Base-by-base conservation (phyloP, 164 flowering plant genomes). In the Vitis rupestris region DNA sequence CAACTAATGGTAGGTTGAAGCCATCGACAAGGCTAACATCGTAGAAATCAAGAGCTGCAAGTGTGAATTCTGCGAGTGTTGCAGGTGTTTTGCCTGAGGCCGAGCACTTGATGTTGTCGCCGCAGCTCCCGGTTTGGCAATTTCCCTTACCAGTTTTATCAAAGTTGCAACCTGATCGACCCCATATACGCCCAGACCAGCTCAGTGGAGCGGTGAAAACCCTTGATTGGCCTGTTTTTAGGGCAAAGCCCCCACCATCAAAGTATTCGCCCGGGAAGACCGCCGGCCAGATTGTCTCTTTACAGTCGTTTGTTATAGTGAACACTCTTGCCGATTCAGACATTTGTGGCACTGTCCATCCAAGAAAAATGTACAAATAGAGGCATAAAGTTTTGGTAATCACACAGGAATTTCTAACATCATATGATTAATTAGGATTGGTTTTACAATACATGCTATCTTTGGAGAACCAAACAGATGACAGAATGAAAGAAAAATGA, bases 21-120 rank as follows among this genome's bases (percentile, higher is more conserved):
- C 98, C 98, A 60, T 93, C 98, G 1, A 90, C 99, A 1, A 93
- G 90, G 84, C 99, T 96, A 15, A 93, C 99, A 66, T 96, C 98
- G 74, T 96, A 93, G 68, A 77, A 93, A 65, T 96, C 97, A 0
- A 50, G 51, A 0, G 72, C 3, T 5, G 88, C 85, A 1, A 96
- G 93, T 37, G 97, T 89, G 61, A 96, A 91, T 66, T 96, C 98
- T 16, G 98, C 94, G n/a, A 91, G 89, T 1, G 97, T 67, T 3
- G 94, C 89, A 0, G 98, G 98, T 4, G 97, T 48, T 50, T 86
- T 55, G 2, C 98, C 98, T 1, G 95, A 80, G 65, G 75, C 97
- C 7, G 37, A 4, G 68, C 99, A 96, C 66, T 87, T 82, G 61
- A 91, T 83, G 63, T 79, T 4, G 8, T 64, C 31, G n/a, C 98